These are phyloP conservation scores for Cudoniella acicularis DNA, from an alignment of 495 filamentous ascomycete genomes.

Conservation along the genomic window DNA sequence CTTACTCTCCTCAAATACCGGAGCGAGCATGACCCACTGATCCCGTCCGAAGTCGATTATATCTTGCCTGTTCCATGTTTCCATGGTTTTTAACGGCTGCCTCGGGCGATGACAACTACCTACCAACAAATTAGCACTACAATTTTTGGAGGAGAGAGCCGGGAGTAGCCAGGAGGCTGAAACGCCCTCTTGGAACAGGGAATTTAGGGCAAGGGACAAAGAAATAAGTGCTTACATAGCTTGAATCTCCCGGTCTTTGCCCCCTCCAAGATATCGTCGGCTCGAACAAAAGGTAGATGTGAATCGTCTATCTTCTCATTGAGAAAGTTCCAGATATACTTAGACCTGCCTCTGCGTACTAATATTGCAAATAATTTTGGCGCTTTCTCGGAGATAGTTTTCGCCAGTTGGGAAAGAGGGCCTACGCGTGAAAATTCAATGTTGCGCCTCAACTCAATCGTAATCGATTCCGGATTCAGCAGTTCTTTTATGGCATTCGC, in stretches of 20 bases:
- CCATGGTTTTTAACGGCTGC: constrained; percentile 1
- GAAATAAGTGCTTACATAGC: background rate
- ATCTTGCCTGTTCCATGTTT: background rate
- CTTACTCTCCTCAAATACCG: background rate
- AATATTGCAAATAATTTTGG: constrained; percentile 5
- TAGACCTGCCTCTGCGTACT: background rate
- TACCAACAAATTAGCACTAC: background rate
- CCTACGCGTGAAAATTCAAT: background rate
- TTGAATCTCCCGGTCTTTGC: background rate
- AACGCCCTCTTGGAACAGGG: too few relatives aligned
- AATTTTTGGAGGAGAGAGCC: background rate
- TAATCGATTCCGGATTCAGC: background rate
- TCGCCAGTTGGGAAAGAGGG: background rate
- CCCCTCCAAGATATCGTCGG: background rate
- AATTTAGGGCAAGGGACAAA: background rate
- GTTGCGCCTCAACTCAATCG: background rate
- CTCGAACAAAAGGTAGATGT: constrained; percentile 4
- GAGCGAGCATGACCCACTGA: constrained; percentile 10
- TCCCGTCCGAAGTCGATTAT: background rate
- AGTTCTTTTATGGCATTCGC: background rate
- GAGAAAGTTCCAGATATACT: constrained; percentile 3
- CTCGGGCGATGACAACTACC: background rate
- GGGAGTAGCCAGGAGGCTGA: too few relatives aligned
- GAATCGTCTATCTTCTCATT: constrained; percentile 1
- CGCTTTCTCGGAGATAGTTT: background rate